Evolutionary conservation across 179 eudicot genomes (phyloP), one percentile per base, ranked within the genome.

Genomic region (Nepenthes alata): DNA sequence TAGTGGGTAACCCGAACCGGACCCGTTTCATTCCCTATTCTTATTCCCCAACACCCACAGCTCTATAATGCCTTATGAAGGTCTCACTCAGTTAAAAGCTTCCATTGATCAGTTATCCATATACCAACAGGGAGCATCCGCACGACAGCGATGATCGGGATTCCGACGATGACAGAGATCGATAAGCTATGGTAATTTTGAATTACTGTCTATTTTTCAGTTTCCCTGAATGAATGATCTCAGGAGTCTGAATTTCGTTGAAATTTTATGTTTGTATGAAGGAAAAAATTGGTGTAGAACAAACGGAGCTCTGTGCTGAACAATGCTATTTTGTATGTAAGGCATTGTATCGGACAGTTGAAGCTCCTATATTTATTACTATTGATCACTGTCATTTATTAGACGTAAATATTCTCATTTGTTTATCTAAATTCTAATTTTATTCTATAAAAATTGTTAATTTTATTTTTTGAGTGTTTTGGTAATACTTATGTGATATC

Each of bases 121-220:
- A 35, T 47, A 0, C 68, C 55, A 57, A 15, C 86, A 88, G 94
- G 85, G 86, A 88, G 67, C 74, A 73, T 68, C 16, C 81, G 49
- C 73, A 75, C 53, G 77, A 68, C 53, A 73, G 62, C 6, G 72
- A 59, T 35, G 77, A 58, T 62, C 66, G 78, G 69, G 73, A 75
- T 58, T 65, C 76, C 11, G 70, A 67, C 16, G 69, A 55, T 53
- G 77, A 81, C 47, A 25, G 84, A 72, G 36, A 71, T 16, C 1
- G 11, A 4, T 34, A 55, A 11, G n/a, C 11, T n/a, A 2, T 55
- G 12, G 37, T 4, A 16, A 6, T 34, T 7, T 4, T 1, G 58
- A 3, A 15, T 16, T 3, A 53, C 12, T 35, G 37, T 25, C 34
- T 2, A 16, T 34, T 3, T 55, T 25, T 54, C 57, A 14, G 13